Base-by-base conservation (phyloP, 768 basidiomycete genomes). In the Pulveroboletus sp. region DNA sequence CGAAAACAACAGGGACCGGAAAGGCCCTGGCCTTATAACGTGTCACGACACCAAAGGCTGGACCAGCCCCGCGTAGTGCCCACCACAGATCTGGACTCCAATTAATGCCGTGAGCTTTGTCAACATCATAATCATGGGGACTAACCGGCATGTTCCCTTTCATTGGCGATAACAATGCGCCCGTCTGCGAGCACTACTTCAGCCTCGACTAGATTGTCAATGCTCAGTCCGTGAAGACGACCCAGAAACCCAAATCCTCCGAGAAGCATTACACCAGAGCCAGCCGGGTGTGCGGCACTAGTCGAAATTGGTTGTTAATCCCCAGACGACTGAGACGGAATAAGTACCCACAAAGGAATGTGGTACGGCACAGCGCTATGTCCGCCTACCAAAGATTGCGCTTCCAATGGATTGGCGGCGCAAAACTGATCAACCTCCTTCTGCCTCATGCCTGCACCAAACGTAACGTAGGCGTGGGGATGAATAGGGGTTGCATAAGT, bases 181-280 rank as follows among this genome's bases (percentile, higher is more conserved):
- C 94, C 94, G 66, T 95, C 91, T 5, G 92, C 87, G 16, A 94
- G 75, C 2, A 97, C 94, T 69, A 94, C 84, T 68, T 97, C 94
- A 0, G 88, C 87, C 61, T 97, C 93, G 6, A 94, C 87, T 21
- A 95, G 71, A 62, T 88, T 90, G 65, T 97, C 94, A 62, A 93
- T 80, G 50, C 90, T 93, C 46, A 97, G 73, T 6, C 94, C 94
- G 53, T 85, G 80, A 57, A 92, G 69, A 43, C 94, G 78, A 43
- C 89, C 84, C 37, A 94, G 72, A 70, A 95, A 85, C 2, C 94
- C 94, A 60, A 95, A 95, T 1, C 94, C 94, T 16, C 89, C 92
- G 4, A 89, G 76, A 50, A 90, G 69, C 87, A 90, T 87, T 49
- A 87, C 80, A 10, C 84, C 82, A 45, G 87, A 87, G 14, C 89